Conservation (phyloP, 129 eudicot genomes). For the Saussurea involucrata region DNA sequence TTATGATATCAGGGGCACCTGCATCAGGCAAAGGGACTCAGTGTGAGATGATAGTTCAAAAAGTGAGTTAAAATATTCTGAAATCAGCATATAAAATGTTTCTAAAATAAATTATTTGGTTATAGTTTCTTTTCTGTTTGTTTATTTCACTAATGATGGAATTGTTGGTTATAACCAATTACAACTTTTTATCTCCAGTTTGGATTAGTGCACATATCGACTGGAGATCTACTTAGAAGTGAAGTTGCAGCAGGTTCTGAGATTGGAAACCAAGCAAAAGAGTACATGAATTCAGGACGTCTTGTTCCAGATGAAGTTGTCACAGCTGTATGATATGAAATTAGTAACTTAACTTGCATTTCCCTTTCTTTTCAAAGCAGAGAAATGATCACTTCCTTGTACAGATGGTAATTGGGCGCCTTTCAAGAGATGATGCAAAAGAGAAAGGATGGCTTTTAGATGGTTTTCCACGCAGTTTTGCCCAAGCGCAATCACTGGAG, state of each 20-base stretch:
- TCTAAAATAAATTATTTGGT: neutral
- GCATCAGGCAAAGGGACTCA: conserved; percentile 99
- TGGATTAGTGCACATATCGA: conserved; percentile 95
- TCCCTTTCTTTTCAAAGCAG: neutral
- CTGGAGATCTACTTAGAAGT: conserved; percentile 93
- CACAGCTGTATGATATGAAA: conserved; percentile 56
- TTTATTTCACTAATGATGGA: neutral
- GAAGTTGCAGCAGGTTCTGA: conserved; percentile 98
- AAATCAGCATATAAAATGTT: neutral
- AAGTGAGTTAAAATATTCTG: conserved; percentile 30
- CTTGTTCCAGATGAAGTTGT: conserved; percentile 97
- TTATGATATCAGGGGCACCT: conserved; percentile 97
- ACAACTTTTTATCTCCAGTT: conserved; percentile 44
- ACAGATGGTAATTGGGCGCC: conserved; percentile 84
- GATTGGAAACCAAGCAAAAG: conserved; percentile 88
- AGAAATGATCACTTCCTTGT: conserved; percentile 5
- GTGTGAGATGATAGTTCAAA: conserved; percentile 79
- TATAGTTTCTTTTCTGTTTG: neutral
- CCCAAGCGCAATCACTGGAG: conserved; percentile 88
- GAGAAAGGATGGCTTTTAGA: conserved; percentile 98
- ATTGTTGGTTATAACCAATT: conserved; percentile 1
- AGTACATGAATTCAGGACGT: conserved; percentile 85
- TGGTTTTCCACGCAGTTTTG: conserved; percentile 83
- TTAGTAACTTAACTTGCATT: conserved; percentile 3
- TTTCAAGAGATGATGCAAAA: conserved; percentile 73